Evolutionary conservation across 352 stramenopile genomes (phyloP).

Genomic region (Plasmopara viticola): DNA sequence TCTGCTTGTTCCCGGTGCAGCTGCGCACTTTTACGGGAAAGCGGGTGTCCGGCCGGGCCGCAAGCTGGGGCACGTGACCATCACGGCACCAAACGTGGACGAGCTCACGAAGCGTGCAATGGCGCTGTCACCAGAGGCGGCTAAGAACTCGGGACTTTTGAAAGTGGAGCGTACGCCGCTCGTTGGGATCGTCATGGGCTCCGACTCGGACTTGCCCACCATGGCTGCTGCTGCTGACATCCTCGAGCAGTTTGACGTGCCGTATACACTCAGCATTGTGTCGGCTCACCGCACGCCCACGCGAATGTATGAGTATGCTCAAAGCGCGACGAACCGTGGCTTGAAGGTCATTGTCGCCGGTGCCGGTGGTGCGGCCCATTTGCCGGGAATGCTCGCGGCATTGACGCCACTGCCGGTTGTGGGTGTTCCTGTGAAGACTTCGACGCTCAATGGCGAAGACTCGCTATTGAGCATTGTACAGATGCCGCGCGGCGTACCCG

Average conservation of each 20-base stretch:
- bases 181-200: slow-evolving; percentile 90
- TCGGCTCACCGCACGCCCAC: slow-evolving; percentile 96
- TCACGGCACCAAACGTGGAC: slow-evolving; percentile 83
- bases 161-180: slow-evolving; percentile 24
- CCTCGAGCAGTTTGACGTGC: slow-evolving; percentile 92
- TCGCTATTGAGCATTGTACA: slow-evolving; percentile 98
- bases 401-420: slow-evolving; percentile 89
- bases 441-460: slow-evolving; percentile 95
- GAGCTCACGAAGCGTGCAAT: slow-evolving; percentile 75
- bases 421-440: slow-evolving; percentile 97
- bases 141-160: slow-evolving; percentile 33
- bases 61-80: slow-evolving; percentile 97
- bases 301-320: slow-evolving; percentile 95
- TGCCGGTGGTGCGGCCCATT: slow-evolving; percentile 94
- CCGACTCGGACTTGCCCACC: slow-evolving; percentile 94
- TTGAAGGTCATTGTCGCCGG: slow-evolving; percentile 93
- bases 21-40: slow-evolving; percentile 98
- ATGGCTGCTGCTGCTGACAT: slow-evolving; percentile 96
- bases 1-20: slow-evolving; percentile 72
- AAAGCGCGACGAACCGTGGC: slow-evolving; percentile 81
- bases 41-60: slow-evolving; percentile 77
- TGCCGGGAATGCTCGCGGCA: slow-evolving; percentile 92
- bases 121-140: slow-evolving; percentile 40
- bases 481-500: slow-evolving; percentile 97
- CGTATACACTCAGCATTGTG: slow-evolving; percentile 97